Conservation (phyloP, 805 yeast species). For the Priceomyces haplophilus region DNA sequence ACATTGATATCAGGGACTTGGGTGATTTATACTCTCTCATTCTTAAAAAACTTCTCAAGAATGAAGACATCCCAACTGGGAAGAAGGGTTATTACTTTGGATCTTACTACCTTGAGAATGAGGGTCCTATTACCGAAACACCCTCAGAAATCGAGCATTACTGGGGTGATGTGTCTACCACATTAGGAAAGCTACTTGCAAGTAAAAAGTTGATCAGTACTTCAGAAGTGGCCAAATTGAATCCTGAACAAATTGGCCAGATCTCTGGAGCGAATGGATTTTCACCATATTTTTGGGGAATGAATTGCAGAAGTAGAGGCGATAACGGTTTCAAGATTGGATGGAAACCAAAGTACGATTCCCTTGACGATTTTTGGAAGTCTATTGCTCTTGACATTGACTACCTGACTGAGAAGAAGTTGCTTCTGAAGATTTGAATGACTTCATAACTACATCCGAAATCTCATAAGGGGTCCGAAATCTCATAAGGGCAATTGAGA, state of each 20-base stretch:
- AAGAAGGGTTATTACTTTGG: conserved; percentile 36
- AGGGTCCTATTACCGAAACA: conserved; percentile 7
- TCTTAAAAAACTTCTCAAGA: conserved; percentile 18
- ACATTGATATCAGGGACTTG: conserved; percentile 33
- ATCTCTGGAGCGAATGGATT: conserved; percentile 11
- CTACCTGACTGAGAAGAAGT: conserved; percentile 3
- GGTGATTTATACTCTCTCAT: conserved; percentile 27
- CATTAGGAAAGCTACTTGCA: conserved; percentile 17
- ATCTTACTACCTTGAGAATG: conserved; percentile 13
- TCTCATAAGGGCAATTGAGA: too few species aligned
- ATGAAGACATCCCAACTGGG: conserved; percentile 23
- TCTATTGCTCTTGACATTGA: conserved; percentile 18
- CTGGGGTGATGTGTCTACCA: conserved; percentile 27
- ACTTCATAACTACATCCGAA: too few species aligned
- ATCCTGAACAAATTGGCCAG: conserved; percentile 13
- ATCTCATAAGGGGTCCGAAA: too few species aligned
- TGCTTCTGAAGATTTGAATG: neutral
- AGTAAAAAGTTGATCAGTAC: conserved; percentile 12
- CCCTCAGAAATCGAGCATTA: conserved; percentile 19
- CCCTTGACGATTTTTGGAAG: conserved; percentile 14
- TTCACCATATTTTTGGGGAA: conserved; percentile 23
- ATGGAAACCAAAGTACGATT: conserved; percentile 22
- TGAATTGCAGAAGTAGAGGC: conserved; percentile 25
- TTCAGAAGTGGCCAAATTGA: conserved; percentile 14
- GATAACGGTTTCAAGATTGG: conserved; percentile 25